phyloP scores from a whole-genome alignment of 768 basidiomycete genomes.

The Phylloporus sp. region DNA sequence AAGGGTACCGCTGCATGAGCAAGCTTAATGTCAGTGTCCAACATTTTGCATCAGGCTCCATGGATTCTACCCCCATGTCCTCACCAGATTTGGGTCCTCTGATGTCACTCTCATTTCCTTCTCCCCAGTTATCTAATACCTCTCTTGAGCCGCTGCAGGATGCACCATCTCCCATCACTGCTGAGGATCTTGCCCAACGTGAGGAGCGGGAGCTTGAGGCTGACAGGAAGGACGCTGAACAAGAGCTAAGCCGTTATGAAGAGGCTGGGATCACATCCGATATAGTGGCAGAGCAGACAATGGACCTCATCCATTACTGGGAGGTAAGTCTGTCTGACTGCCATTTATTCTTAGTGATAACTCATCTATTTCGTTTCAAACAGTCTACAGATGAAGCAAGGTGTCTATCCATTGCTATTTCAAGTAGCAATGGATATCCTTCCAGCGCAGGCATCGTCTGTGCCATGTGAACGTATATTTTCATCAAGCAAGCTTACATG shows the following conservation, averaged over 20 bases:
- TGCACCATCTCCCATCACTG: neutral
- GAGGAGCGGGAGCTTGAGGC: neutral
- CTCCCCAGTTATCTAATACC: neutral
- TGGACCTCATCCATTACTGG: neutral
- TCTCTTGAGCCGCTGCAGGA: neutral
- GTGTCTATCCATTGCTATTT: constrained; percentile 24
- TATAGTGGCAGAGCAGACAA: neutral
- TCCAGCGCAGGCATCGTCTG: constrained; percentile 32
- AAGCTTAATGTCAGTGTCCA: neutral
- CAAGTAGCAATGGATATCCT: constrained; percentile 29
- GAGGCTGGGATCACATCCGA: neutral
- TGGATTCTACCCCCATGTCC: neutral
- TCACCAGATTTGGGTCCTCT: neutral
- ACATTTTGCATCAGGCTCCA: neutral
- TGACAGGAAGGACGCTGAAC: neutral
- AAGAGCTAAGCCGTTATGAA: neutral
- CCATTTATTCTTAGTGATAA: no score
- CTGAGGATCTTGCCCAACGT: neutral
- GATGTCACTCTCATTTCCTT: neutral
- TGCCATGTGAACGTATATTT: constrained; percentile 31
- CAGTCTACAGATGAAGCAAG: neutral
- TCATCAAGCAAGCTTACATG: constrained; percentile 2
- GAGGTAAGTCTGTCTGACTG: neutral
- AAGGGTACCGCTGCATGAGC: neutral
- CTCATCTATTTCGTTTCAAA: no score